Evolutionary conservation across 345 rosid species (phyloP).

Genomic region (Eucalyptus lansdowneana): DNA sequence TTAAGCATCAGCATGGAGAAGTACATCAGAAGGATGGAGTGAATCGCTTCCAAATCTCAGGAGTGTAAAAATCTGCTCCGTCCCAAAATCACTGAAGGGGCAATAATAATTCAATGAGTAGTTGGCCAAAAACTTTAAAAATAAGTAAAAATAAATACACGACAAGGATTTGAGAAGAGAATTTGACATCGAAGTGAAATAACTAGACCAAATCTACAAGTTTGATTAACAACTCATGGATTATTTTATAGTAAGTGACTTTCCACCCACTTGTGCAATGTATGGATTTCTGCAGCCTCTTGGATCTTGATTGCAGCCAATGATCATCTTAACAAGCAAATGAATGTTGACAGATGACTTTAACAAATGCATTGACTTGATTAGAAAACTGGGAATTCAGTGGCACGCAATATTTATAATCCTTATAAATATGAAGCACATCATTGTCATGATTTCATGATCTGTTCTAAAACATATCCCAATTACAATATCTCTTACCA

Average conservation of each 20-base stretch:
- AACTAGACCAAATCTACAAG: neutral
- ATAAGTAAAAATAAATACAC: neutral
- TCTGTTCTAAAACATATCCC: neutral
- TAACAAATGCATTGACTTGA: neutral
- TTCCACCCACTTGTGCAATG: neutral
- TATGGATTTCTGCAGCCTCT: neutral
- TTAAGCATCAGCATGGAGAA: slow-evolving; percentile 11
- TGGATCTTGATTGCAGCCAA: neutral
- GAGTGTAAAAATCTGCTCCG: neutral
- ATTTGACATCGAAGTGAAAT: neutral
- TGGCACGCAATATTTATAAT: neutral
- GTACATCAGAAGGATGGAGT: neutral
- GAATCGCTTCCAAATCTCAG: neutral
- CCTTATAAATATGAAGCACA: neutral
- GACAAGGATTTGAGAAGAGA: neutral
- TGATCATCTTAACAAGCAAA: neutral
- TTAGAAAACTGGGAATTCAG: neutral
- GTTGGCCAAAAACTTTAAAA: neutral
- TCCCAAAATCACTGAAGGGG: neutral
- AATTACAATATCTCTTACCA: neutral
- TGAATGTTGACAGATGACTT: neutral
- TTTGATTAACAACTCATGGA: neutral
- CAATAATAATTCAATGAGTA: neutral
- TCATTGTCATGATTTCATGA: neutral
- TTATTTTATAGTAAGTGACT: neutral